Evolutionary conservation across 345 rosid genomes (phyloP).

Genomic region (Salix udensis): DNA sequence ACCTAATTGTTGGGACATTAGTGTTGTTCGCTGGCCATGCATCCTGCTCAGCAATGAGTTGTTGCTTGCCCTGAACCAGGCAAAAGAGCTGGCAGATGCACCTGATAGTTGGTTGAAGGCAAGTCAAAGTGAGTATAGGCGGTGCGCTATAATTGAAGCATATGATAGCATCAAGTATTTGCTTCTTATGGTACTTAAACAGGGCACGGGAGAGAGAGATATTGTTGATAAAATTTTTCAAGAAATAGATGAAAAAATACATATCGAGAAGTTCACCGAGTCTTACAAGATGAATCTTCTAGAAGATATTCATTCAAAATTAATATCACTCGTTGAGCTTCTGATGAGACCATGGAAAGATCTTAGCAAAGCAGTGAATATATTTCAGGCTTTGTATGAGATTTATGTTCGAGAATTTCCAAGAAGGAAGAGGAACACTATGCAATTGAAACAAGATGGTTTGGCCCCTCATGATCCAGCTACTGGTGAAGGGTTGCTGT

Average conservation of each 20-base stretch:
- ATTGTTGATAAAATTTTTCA: constrained; percentile 47
- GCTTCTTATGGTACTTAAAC: constrained; percentile 46
- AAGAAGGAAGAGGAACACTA: constrained; percentile 24
- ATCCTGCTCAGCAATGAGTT: constrained; percentile 81
- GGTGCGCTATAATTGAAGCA: constrained; percentile 88
- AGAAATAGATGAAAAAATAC: constrained; percentile 50
- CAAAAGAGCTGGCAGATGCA: constrained; percentile 61
- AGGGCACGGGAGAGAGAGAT: constrained; percentile 55
- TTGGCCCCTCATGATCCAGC: constrained; percentile 45
- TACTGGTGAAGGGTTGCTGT: constrained; percentile 56
- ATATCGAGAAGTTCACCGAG: constrained; percentile 41
- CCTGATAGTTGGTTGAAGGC: constrained; percentile 79
- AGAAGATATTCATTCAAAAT: constrained; percentile 55
- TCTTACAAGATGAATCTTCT: constrained; percentile 42
- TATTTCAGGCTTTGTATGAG: constrained; percentile 80
- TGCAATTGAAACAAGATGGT: constrained; percentile 51
- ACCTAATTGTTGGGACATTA: constrained; percentile 74
- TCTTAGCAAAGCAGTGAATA: constrained; percentile 50
- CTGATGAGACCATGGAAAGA: constrained; percentile 54
- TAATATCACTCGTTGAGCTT: constrained; percentile 60
- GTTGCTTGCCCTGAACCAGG: constrained; percentile 76
- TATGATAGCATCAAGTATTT: constrained; percentile 75
- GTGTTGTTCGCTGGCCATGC: constrained; percentile 93
- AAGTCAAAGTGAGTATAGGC: constrained; percentile 69
- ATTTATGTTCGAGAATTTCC: constrained; percentile 64